Percentiles rank a stretch among this genome's conserved stretches.
Conservation (phyloP, 495 filamentous ascomycete species). For the Mytilinidion resinicola region DNA sequence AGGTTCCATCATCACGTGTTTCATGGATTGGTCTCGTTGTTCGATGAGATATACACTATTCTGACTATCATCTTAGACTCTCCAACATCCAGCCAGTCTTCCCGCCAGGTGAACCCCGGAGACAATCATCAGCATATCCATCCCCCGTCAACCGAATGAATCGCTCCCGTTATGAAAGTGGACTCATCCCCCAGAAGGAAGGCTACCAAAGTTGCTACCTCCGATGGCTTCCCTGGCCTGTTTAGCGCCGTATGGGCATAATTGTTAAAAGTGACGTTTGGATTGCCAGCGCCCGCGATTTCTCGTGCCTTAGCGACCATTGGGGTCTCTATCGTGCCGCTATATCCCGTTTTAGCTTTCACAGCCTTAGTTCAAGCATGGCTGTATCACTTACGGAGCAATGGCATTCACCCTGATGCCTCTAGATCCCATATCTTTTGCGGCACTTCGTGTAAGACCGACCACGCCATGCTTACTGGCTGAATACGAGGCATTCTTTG, state of each 20-base stretch:
- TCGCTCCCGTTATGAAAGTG: constrained; percentile 19
- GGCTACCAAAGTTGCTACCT: constrained; percentile 13
- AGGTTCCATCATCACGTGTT: too few relatives aligned
- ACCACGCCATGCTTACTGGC: constrained; percentile 17
- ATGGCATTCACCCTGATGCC: constrained; percentile 17
- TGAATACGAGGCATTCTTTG: constrained; percentile 6
- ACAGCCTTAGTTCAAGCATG: background rate
- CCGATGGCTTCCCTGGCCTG: constrained; percentile 10
- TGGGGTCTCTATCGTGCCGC: constrained; percentile 11
- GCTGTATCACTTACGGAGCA: constrained; percentile 13
- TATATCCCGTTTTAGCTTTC: background rate
- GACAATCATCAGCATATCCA: constrained; percentile 15
- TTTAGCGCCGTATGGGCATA: constrained; percentile 6
- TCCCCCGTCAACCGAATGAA: constrained; percentile 28
- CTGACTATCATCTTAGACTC: too few relatives aligned
- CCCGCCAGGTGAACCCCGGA: background rate
- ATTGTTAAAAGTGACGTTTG: constrained; percentile 1
- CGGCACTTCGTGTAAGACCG: constrained; percentile 14
- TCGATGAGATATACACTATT: too few relatives aligned
- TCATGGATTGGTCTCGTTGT: too few relatives aligned
- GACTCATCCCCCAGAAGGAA: constrained; percentile 19
- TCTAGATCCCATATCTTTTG: constrained; percentile 13
- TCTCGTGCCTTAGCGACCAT: constrained; percentile 7
- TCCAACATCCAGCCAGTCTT: background rate
- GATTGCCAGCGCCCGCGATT: background rate